Conservation (phyloP, 176 grass and related monocot species). For the Carex kokanica region DNA sequence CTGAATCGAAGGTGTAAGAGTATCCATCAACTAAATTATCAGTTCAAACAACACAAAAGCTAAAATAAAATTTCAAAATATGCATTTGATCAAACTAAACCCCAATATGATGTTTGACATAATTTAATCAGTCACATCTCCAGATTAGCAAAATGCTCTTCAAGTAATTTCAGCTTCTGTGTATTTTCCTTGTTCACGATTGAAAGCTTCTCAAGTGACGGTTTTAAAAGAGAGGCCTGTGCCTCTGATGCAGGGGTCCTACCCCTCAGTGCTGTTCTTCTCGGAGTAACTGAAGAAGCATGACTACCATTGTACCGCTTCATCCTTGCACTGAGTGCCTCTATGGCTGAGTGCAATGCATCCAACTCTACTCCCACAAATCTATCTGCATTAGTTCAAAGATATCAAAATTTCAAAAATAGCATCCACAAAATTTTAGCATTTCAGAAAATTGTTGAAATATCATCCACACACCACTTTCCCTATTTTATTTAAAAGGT, state of each 20-base stretch:
- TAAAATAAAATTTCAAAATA: not conserved
- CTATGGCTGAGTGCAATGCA: conserved; percentile 62
- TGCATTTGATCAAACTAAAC: not conserved
- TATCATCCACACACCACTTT: not conserved
- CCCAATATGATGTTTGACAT: not conserved
- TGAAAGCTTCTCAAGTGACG: conserved; percentile 69
- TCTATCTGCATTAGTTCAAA: conserved; percentile 48
- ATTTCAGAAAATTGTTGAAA: conserved; percentile 2
- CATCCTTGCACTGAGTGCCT: conserved; percentile 63
- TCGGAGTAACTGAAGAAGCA: conserved; percentile 15
- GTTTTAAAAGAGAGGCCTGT: conserved; percentile 67
- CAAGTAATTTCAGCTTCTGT: conserved; percentile 67
- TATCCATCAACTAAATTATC: not conserved
- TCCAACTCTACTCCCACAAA: conserved; percentile 74
- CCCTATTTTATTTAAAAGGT: not conserved
- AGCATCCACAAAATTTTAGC: not conserved
- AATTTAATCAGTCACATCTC: conserved; percentile 45
- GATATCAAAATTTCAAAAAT: not conserved
- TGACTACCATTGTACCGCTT: conserved; percentile 30
- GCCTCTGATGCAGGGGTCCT: conserved; percentile 42
- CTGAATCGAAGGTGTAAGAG: not conserved
- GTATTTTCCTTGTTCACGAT: conserved; percentile 69
- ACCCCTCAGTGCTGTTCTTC: conserved; percentile 31
- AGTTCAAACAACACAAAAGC: not conserved
- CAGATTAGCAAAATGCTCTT: conserved; percentile 51